Evolutionary conservation across 202 grass and related monocot species (phyloP).

Genomic region (Carex arenaria): DNA sequence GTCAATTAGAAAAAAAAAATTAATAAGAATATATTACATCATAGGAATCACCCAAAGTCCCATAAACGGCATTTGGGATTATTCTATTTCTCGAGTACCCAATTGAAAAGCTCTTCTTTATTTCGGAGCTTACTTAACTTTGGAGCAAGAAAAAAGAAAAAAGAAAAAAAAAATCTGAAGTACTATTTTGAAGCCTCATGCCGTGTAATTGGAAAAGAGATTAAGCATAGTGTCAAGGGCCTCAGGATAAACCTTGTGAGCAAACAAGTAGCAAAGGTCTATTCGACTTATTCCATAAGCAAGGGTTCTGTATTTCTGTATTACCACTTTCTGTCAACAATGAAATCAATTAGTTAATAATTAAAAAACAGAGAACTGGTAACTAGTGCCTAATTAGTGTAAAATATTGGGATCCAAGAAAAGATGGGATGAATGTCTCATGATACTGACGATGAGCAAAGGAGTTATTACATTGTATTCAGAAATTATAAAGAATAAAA

Average conservation of each 20-base stretch:
- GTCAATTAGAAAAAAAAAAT: too few species aligned
- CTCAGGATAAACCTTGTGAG: conserved; percentile 81
- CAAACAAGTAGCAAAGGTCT: conserved; percentile 94
- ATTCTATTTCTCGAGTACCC: conserved; percentile 15
- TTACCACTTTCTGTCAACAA: conserved; percentile 51
- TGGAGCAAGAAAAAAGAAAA: neutral
- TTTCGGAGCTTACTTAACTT: conserved; percentile 49
- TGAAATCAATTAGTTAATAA: neutral
- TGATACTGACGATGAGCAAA: too few species aligned
- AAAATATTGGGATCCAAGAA: neutral
- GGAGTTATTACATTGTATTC: too few species aligned
- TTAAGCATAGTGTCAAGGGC: conserved; percentile 58
- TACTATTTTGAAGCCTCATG: conserved; percentile 48
- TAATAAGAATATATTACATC: too few species aligned
- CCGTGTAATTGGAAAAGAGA: conserved; percentile 66
- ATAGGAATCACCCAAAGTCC: neutral
- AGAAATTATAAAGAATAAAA: neutral
- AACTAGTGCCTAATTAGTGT: neutral
- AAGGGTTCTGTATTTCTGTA: conserved; percentile 30
- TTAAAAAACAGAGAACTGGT: neutral
- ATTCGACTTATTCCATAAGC: conserved; percentile 83
- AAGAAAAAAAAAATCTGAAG: conserved; percentile 13
- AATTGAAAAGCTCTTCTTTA: conserved; percentile 17
- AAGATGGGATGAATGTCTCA: too few species aligned
- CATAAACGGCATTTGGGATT: conserved; percentile 3